Percentiles rank a stretch among this genome's conserved stretches.
Conservation (phyloP, 164 flowering plant genomes). For the Nelumbo lutea region DNA sequence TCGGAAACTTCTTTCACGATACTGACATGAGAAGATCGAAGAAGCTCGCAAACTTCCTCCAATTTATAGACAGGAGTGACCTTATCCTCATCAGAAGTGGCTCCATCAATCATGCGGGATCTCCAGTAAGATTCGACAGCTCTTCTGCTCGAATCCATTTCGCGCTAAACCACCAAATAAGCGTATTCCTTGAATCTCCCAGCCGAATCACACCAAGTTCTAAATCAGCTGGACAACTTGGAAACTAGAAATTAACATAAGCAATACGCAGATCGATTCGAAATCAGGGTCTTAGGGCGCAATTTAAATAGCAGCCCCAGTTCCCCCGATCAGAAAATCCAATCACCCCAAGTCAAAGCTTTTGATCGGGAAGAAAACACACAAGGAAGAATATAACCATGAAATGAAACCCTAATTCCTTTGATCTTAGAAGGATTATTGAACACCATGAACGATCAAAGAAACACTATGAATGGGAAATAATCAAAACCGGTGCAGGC, state of each 20-base stretch:
- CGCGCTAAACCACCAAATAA: background rate
- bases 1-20: conserved; percentile 91
- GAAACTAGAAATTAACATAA: background rate
- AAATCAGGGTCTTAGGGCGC: background rate
- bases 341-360: background rate
- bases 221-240: background rate
- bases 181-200: background rate
- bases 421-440: background rate
- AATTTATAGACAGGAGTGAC: conserved; percentile 89
- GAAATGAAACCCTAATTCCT: background rate
- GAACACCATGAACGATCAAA: no score
- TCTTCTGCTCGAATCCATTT: conserved; percentile 86
- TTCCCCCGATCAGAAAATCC: background rate
- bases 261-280: no score
- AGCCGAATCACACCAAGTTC: background rate
- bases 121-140: conserved; percentile 99
- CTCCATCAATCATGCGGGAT: conserved; percentile 75
- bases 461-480: no score
- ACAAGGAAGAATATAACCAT: background rate
- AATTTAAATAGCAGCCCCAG: background rate
- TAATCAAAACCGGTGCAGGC: no score
- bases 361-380: background rate
- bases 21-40: conserved; percentile 66
- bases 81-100: conserved; percentile 87
- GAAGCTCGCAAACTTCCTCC: conserved; percentile 86